Evolutionary conservation across 2,329 filamentous ascomycete species (phyloP), one percentile per base, ranked within the genome.

Genomic region (Trichoderma semiorbis): DNA sequence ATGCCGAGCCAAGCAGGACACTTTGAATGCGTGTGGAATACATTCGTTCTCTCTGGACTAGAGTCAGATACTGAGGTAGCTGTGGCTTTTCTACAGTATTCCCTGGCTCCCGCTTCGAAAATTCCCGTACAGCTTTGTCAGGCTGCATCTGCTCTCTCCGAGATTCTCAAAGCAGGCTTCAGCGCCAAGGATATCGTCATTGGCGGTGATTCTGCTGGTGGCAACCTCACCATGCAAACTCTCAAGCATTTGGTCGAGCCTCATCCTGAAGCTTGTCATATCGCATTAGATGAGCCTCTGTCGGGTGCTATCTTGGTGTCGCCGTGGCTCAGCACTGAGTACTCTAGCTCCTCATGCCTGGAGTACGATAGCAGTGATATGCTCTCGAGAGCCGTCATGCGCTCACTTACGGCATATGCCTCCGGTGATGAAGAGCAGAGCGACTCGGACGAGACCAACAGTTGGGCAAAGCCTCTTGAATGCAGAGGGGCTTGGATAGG

Each of bases 121-220:
- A 79, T 79, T 28, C 81, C 81, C 1, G 71, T 71, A 0, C 81
- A 81, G 36, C 75, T 83, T 12, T 69, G 62, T 4, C 80, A 83
- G 70, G 80, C 79, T 1, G 76, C 73, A 14, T 77, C 76, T 3
- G 81, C 78, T 2, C 75, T 83, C 7, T 74, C 75, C 1, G 75
- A 77, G n/a, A 55, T 83, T 1, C 73, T 82, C 1, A 72, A 74
- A 0, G 72, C 75, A 1, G 81, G 81, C 4, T 72, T 81, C 58
- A 53, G 53, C 7, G 77, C 81, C 0, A 67, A 73, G 2, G 75
- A 82, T 63, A 74, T 83, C 12, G 73, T 81, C 60, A 66, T 83
- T 10, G 81, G 81, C 4, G 80, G 80, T 3, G 81, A 83, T 64
- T 82, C 81, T 12, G 80, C 80, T 0, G 81, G 81, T 16, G 81